A percentile compares a stretch with the other conserved stretches of the same genome.
These are phyloP conservation scores for Diaporthe ampelina DNA, from an alignment of 2,329 filamentous ascomycete genomes.

Conservation along the genomic window DNA sequence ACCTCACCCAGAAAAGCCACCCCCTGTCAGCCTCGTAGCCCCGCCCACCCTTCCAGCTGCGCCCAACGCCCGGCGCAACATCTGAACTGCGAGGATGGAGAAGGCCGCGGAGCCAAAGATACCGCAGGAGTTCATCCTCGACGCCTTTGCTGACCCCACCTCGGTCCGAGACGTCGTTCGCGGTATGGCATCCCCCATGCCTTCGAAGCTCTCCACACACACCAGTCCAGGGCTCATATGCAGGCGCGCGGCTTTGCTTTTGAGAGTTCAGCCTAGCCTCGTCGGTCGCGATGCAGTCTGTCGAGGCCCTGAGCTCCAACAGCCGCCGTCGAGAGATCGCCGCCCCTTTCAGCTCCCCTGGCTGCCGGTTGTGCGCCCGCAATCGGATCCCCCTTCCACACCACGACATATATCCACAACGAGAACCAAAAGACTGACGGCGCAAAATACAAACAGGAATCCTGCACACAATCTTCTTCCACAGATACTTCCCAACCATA, in stretches of 20 bases:
- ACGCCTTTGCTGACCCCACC: slow-evolving; percentile 91
- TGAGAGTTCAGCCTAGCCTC: slow-evolving; percentile 2
- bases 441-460: slow-evolving; percentile 71
- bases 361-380: not conserved
- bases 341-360: not conserved
- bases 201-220: not conserved
- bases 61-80: no score
- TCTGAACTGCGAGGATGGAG: slow-evolving; percentile 21
- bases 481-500: slow-evolving; percentile 94
- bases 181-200: slow-evolving; percentile 68
- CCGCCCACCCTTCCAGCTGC: not conserved
- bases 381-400: not conserved
- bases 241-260: not conserved
- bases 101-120: slow-evolving; percentile 57
- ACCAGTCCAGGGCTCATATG: not conserved
- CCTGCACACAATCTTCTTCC: slow-evolving; percentile 98
- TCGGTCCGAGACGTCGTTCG: slow-evolving; percentile 94
- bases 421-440: slow-evolving; percentile 31
- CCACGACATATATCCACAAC: not conserved
- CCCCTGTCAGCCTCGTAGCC: slow-evolving; percentile 22
- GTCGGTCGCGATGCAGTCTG: not conserved
- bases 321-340: no score
- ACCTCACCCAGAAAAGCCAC: not conserved
- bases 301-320: no score
- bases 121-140: slow-evolving; percentile 91